Evolutionary conservation across 116 monocot species (phyloP), one percentile per base, ranked within the genome.

Genomic region (Zostera marina): DNA sequence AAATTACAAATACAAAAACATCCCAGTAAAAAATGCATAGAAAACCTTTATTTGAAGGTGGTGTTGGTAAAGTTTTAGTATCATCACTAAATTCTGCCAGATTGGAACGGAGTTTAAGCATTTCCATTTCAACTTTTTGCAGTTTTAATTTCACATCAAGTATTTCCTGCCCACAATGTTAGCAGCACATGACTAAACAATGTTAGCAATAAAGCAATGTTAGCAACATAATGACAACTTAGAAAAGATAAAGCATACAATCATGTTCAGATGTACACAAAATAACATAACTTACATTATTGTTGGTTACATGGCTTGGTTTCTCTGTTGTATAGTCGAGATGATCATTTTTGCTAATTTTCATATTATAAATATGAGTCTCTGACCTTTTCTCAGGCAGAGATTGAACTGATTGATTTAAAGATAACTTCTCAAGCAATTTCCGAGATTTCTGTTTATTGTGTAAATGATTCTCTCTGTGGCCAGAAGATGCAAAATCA

Each of bases 91-190:
- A 63, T 3, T 62, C 43, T 23, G 62, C 53, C 43, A 79, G 78
- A 59, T 81, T 92, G 46, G 82, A 72, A 13, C 77, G 83, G 52
- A 86, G 77, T 62, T 73, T 73, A 52, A 75, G 64, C 82, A 86
- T 71, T 51, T 86, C 66, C 70, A 59, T 69, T 76, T 92, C 73
- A 64, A 86, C 63, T 68, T 92, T 73, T 51, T 40, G 77, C 48
- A 86, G 46, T 57, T 71, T 80, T 62, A 49, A 60, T 47, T 82
- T 86, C 56, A 83, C 44, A 66, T 73, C 75, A n/a, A 71, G 13
- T 11, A 86, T 59, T 66, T 92, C 77, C 91, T 92, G 67, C 49
- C 66, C n/a, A 56, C 15, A 23, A 8, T 58, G n/a, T n/a, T n/a
- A n/a, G n/a, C 6, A 44, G 14, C n/a, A 22, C 15, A 42, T 21